Conservation (phyloP, 2,329 filamentous ascomycete genomes). For the Beauveria medogensis region DNA sequence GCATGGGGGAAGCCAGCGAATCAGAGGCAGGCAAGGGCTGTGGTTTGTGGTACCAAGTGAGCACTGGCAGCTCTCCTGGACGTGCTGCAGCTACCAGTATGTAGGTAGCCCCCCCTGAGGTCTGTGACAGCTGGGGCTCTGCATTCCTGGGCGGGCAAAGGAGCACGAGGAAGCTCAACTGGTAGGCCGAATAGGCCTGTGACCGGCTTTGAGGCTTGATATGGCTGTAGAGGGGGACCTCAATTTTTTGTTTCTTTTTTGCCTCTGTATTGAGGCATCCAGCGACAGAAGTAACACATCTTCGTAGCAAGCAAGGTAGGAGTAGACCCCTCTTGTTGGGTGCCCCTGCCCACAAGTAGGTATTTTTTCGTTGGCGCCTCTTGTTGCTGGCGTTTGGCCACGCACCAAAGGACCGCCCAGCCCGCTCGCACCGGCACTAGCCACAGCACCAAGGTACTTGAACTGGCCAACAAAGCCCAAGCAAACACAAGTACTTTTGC, state of each 20-base stretch:
- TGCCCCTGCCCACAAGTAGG: slow-evolving; percentile 1
- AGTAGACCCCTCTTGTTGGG: not conserved
- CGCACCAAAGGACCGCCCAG: not conserved
- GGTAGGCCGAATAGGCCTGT: not conserved
- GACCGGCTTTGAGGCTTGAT: not conserved
- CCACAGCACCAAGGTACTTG: not conserved
- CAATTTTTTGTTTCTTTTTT: not conserved
- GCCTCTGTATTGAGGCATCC: not conserved
- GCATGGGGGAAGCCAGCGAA: not conserved
- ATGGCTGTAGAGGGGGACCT: not conserved
- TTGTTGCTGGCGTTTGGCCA: not conserved
- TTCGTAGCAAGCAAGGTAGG: not conserved
- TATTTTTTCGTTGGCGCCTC: not conserved
- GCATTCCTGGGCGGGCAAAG: not conserved
- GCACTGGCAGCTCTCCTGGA: not conserved
- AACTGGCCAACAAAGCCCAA: not conserved
- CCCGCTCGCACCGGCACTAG: not conserved
- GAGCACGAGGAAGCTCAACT: not conserved
- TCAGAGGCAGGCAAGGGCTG: not conserved
- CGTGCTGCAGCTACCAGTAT: not conserved
- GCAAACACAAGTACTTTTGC: not conserved
- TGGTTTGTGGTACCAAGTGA: not conserved
- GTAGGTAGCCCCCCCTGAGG: not conserved
- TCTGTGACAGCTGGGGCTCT: not conserved
- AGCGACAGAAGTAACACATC: not conserved